Conservation (phyloP, 345 rosid species). For the Gynandropsis gynandra region DNA sequence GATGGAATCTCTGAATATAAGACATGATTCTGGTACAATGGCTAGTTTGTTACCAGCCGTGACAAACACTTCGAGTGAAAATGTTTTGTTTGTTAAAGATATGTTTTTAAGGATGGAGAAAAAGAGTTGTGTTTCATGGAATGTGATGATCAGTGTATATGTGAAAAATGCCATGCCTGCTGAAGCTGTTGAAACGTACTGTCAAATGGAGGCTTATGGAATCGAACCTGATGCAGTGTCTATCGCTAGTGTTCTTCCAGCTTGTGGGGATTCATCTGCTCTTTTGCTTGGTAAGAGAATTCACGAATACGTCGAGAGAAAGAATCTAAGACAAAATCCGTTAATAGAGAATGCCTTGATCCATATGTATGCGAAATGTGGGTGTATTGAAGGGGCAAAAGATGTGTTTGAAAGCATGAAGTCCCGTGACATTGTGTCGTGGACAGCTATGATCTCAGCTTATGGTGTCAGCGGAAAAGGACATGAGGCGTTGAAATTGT, state of each 20-base stretch:
- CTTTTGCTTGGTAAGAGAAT: conserved; percentile 43
- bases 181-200: conserved; percentile 53
- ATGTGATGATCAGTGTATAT: conserved; percentile 66
- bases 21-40: conserved; percentile 60
- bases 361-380: conserved; percentile 72
- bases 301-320: conserved; percentile 38
- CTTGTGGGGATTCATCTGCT: conserved; percentile 70
- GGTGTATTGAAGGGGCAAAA: conserved; percentile 46
- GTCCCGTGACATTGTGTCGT: conserved; percentile 54
- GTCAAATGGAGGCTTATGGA: conserved; percentile 41
- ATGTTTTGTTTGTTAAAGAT: conserved; percentile 48
- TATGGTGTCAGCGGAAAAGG: conserved; percentile 65
- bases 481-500: conserved; percentile 45
- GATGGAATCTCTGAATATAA: conserved; percentile 40
- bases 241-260: conserved; percentile 60
- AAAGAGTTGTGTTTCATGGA: conserved; percentile 58
- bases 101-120: conserved; percentile 44
- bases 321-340: conserved; percentile 52
- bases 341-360: conserved; percentile 64
- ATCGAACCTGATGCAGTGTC: conserved; percentile 57
- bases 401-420: conserved; percentile 54
- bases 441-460: conserved; percentile 80
- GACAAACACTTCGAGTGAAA: conserved; percentile 40
- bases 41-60: conserved; percentile 68
- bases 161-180: conserved; percentile 50